A percentile compares a stretch with the other conserved stretches of the same genome.
phyloP scores from a whole-genome alignment of 176 grass and related monocot genomes.

The Oryza meridionalis region DNA sequence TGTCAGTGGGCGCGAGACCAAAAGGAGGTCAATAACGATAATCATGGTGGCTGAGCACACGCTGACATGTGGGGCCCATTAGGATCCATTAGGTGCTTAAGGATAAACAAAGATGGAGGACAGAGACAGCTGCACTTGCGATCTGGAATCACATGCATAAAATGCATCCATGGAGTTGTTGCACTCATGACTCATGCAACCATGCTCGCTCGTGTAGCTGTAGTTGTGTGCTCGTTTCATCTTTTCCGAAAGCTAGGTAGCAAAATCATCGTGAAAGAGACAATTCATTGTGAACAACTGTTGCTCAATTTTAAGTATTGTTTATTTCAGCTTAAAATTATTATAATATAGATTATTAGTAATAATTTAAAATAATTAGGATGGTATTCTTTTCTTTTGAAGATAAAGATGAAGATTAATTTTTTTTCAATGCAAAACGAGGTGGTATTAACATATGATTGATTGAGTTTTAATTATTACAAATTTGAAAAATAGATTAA shows the following conservation, averaged over 20 bases:
- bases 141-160: slow-evolving; percentile 29
- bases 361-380: no score
- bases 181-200: neutral
- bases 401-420: no score
- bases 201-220: neutral
- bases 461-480: no score
- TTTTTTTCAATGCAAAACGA: no score
- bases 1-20: neutral
- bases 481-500: no score
- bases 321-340: no score
- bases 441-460: no score
- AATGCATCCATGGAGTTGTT: neutral
- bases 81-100: neutral
- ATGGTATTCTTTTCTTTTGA: no score
- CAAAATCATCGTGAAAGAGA: neutral
- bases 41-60: neutral
- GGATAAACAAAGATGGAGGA: neutral
- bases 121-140: neutral
- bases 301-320: neutral
- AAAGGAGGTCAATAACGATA: slow-evolving; percentile 9
- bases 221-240: neutral
- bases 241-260: neutral
- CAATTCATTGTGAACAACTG: neutral
- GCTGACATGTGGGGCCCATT: slow-evolving; percentile 5
- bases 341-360: no score